Conservation (phyloP, 192 early-diverging fungal genomes). For the Coemansia sp. region DNA sequence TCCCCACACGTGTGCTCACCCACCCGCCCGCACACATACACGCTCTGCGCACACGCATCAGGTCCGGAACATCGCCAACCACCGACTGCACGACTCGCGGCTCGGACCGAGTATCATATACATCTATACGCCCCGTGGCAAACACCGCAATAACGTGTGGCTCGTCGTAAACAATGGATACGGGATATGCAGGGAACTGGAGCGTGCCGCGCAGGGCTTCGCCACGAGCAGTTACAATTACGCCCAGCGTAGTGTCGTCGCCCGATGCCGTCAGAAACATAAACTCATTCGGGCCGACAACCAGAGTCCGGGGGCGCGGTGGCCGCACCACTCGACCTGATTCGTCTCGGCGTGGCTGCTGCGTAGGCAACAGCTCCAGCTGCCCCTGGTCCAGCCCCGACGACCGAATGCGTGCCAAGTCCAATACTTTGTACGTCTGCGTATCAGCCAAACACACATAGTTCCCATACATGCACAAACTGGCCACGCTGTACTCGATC, state of each 20-base stretch:
- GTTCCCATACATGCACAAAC: conserved; percentile 45
- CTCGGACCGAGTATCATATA: conserved; percentile 45
- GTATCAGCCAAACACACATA: conserved; percentile 48
- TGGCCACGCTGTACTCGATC: conserved; percentile 31
- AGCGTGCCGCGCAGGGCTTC: conserved; percentile 50
- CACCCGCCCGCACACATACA: conserved; percentile 12
- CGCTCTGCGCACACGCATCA: conserved; percentile 14
- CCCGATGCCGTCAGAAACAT: conserved; percentile 49
- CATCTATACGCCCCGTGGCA: conserved; percentile 27
- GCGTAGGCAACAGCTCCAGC: conserved; percentile 41
- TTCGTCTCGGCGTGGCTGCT: conserved; percentile 39
- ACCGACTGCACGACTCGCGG: conserved; percentile 32
- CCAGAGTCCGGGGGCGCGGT: conserved; percentile 47
- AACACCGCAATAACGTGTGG: conserved; percentile 36
- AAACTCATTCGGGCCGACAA: conserved; percentile 46
- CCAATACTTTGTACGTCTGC: conserved; percentile 47
- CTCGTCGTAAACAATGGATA: conserved; percentile 40
- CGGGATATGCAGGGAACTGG: conserved; percentile 48
- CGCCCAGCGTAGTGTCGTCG: conserved; percentile 40
- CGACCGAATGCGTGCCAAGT: conserved; percentile 29
- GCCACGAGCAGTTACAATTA: conserved; percentile 50
- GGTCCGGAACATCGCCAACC: conserved; percentile 9
- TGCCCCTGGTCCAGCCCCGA: conserved; percentile 15
- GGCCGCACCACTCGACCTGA: conserved; percentile 33
- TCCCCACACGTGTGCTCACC: conserved; percentile 13